phyloP scores from a whole-genome alignment of 2,329 filamentous ascomycete species.

The Ploettnerulaceae sp. region DNA sequence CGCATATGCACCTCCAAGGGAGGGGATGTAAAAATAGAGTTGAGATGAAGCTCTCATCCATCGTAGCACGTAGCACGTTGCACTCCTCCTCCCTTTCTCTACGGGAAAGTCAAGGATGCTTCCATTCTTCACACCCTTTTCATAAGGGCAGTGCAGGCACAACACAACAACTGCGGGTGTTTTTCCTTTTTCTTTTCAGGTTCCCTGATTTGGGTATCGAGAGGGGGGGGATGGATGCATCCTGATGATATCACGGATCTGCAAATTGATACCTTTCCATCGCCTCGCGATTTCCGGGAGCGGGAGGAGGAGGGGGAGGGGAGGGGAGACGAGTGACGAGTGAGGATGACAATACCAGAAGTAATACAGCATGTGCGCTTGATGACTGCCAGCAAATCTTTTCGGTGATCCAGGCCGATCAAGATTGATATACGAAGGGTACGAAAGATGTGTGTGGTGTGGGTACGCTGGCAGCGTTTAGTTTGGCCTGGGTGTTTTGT shows the following conservation, averaged over 20 bases:
- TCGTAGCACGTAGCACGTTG: neutral
- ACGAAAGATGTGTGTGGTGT: no score
- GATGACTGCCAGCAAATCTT: slow-evolving; percentile 1
- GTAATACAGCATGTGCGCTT: slow-evolving; percentile 8
- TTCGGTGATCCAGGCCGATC: neutral
- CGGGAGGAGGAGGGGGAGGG: no score
- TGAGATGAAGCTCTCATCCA: slow-evolving; percentile 2
- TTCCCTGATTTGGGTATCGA: neutral
- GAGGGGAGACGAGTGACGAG: slow-evolving; percentile 9
- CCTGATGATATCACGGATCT: slow-evolving; percentile 2
- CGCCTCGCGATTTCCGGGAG: neutral
- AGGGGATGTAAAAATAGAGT: slow-evolving; percentile 7
- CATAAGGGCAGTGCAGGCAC: slow-evolving; percentile 2
- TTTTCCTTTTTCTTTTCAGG: neutral
- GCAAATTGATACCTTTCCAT: neutral
- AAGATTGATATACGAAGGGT: no score
- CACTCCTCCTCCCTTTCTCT: neutral
- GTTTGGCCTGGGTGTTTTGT: no score
- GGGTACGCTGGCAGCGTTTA: neutral
- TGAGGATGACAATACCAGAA: slow-evolving; percentile 14
- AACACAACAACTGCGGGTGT: no score
- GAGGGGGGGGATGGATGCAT: neutral
- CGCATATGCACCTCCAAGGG: slow-evolving; percentile 5
- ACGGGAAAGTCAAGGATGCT: slow-evolving; percentile 2
- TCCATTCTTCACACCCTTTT: neutral